Evolutionary conservation across 441 rosid species (phyloP).

Genomic region (Jatropha multifida): DNA sequence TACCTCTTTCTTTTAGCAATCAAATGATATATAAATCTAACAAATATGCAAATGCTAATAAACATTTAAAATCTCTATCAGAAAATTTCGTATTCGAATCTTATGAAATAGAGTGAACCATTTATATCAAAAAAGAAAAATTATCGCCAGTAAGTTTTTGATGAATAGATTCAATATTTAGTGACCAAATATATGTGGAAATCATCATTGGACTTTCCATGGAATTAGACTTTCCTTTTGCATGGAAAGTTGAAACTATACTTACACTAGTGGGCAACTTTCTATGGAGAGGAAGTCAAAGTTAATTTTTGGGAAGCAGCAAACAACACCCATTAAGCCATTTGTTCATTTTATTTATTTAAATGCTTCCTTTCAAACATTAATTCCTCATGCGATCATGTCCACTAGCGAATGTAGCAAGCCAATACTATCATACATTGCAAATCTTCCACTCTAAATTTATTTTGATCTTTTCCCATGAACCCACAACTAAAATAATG

Average conservation of each 20-base stretch:
- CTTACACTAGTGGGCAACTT: constrained; percentile 5
- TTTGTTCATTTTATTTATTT: neutral
- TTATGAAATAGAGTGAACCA: too few species aligned
- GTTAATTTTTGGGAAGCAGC: neutral
- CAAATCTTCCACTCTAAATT: neutral
- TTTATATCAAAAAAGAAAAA: too few species aligned
- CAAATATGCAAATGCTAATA: too few species aligned
- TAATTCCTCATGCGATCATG: neutral
- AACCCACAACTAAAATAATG: too few species aligned
- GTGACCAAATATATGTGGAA: neutral
- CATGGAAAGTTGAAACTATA: constrained; percentile 16
- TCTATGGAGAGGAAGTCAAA: constrained; percentile 10
- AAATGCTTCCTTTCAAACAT: neutral
- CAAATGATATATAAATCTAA: too few species aligned
- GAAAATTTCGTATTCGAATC: too few species aligned
- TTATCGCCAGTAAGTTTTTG: neutral
- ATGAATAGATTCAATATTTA: neutral
- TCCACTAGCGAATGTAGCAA: neutral
- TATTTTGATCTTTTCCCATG: neutral
- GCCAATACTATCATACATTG: neutral
- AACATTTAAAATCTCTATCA: too few species aligned
- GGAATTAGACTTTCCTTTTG: constrained; percentile 9
- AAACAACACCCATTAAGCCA: neutral
- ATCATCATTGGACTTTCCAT: neutral
- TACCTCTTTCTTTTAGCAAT: too few species aligned